Conservation (phyloP, 768 basidiomycete genomes). For the Suillus decipiens region DNA sequence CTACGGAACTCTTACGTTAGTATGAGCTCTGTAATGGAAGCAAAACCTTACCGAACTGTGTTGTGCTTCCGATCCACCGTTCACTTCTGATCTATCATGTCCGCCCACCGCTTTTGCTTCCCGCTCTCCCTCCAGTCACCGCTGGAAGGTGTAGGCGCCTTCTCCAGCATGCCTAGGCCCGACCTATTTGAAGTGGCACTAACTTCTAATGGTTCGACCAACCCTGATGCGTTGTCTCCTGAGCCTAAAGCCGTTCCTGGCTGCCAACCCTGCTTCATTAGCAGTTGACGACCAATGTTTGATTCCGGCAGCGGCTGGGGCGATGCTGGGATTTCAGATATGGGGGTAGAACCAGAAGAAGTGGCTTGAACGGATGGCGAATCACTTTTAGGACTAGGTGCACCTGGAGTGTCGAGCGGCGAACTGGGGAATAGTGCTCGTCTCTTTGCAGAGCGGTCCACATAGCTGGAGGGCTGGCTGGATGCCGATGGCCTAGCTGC, state of each 20-base stretch:
- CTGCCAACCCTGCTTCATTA: slow-evolving; percentile 77
- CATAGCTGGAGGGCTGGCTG: slow-evolving; percentile 38
- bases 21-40: background rate
- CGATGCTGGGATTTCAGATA: slow-evolving; percentile 35
- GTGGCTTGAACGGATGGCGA: slow-evolving; percentile 18
- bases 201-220: slow-evolving; percentile 61
- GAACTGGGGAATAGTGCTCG: slow-evolving; percentile 58
- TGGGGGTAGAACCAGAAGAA: slow-evolving; percentile 15
- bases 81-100: slow-evolving; percentile 5
- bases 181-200: slow-evolving; percentile 44
- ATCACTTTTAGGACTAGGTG: slow-evolving; percentile 29
- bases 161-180: slow-evolving; percentile 53
- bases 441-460: slow-evolving; percentile 73
- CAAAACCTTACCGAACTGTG: background rate
- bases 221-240: slow-evolving; percentile 25
- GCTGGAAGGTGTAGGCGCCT: slow-evolving; percentile 18
- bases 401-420: slow-evolving; percentile 54
- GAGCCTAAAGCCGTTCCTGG: slow-evolving; percentile 54
- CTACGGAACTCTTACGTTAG: background rate
- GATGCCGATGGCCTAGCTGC: slow-evolving; percentile 16
- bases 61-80: background rate
- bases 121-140: slow-evolving; percentile 43
- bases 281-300: slow-evolving; percentile 69
- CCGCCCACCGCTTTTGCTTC: slow-evolving; percentile 42
- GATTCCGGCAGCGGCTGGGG: slow-evolving; percentile 51